Conservation (phyloP, 306 rosid genomes). For the Pueraria montana region DNA sequence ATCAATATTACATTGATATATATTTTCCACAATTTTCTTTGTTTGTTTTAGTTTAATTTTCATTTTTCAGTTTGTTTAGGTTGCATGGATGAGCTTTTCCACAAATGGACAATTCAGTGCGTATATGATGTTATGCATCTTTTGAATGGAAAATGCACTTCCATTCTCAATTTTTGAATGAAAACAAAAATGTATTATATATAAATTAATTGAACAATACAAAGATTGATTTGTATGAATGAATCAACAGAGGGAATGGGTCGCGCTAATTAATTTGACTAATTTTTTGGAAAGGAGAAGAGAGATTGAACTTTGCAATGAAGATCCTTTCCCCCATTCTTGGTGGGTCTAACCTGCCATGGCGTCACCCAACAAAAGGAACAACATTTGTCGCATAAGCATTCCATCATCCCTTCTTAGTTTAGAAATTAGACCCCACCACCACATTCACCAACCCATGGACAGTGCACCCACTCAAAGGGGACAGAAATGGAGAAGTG, state of each 20-base stretch:
- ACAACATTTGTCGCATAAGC: conserved; percentile 46
- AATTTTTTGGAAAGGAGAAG: conserved; percentile 29
- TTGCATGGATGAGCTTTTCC: conserved; percentile 51
- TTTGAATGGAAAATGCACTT: conserved; percentile 50
- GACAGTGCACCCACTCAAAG: conserved; percentile 35
- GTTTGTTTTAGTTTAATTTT: not conserved
- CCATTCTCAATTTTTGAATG: conserved; percentile 29
- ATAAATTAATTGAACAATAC: conserved; percentile 15
- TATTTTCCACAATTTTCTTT: not conserved
- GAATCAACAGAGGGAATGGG: conserved; percentile 10
- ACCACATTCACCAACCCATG: conserved; percentile 42
- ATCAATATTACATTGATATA: conserved; percentile 5
- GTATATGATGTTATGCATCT: conserved; percentile 25
- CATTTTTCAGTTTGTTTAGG: not conserved
- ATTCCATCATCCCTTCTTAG: conserved; percentile 47
- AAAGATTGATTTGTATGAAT: conserved; percentile 32
- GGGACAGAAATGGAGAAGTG: conserved; percentile 31
- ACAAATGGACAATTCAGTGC: conserved; percentile 42
- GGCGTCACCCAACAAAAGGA: conserved; percentile 61
- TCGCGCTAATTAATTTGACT: conserved; percentile 17
- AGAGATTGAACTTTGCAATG: conserved; percentile 43
- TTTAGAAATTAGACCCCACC: conserved; percentile 49
- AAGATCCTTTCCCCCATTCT: conserved; percentile 22
- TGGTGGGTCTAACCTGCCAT: conserved; percentile 52
- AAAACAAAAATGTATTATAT: conserved; percentile 19